A percentile compares a stretch with the other conserved stretches of the same genome.
Evolutionary conservation across 2,329 filamentous ascomycete genomes (phyloP).

Genomic region (Fusarium nygamai): DNA sequence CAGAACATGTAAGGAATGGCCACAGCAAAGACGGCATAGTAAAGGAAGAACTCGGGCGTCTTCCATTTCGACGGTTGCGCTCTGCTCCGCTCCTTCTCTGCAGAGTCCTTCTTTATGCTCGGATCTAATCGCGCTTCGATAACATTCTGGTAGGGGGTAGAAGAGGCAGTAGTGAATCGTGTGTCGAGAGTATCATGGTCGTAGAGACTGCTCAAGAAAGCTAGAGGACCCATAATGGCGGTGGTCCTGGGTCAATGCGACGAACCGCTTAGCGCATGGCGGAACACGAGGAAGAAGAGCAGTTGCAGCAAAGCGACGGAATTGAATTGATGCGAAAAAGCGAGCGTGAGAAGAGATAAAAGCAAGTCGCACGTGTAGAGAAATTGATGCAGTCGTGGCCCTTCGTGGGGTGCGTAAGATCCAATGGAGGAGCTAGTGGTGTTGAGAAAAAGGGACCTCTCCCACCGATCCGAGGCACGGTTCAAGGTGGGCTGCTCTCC

Average conservation of each 20-base stretch:
- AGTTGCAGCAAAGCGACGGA: background rate
- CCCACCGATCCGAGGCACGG: conserved; percentile 30
- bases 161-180: conserved; percentile 74
- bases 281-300: background rate
- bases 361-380: background rate
- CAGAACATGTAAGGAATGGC: conserved; percentile 90
- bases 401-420: conserved; percentile 31
- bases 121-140: conserved; percentile 61
- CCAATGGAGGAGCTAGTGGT: conserved; percentile 25
- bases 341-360: conserved; percentile 6
- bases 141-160: conserved; percentile 70
- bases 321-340: background rate
- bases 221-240: conserved; percentile 54
- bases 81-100: conserved; percentile 52
- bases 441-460: conserved; percentile 39
- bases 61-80: conserved; percentile 80
- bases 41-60: conserved; percentile 86
- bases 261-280: conserved; percentile 38
- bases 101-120: conserved; percentile 45
- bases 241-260: conserved; percentile 22
- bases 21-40: conserved; percentile 74
- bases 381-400: conserved; percentile 40
- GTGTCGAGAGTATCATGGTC: conserved; percentile 70
- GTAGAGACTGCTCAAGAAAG: conserved; percentile 65
- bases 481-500: conserved; percentile 17